Percentiles rank a stretch among this genome's conserved stretches.
Conservation (phyloP, 352 stramenopile species). For the Globisporangium iwayamae region DNA sequence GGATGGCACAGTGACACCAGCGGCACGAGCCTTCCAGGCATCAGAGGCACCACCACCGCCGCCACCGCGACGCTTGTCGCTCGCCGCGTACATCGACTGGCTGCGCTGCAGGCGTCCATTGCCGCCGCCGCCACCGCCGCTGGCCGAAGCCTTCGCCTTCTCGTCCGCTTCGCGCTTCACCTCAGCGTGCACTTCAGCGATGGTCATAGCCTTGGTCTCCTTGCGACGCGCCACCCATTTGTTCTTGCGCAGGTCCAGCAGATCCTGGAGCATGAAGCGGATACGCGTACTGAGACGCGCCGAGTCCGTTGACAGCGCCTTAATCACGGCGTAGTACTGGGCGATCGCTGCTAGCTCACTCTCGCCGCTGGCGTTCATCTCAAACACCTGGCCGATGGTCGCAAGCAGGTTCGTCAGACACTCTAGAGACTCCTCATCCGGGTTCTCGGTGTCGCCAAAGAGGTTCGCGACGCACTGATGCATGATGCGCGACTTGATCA, state of each 20-base stretch:
- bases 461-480: slow-evolving; percentile 85
- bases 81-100: slow-evolving; percentile 51
- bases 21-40: slow-evolving; percentile 59
- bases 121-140: slow-evolving; percentile 20
- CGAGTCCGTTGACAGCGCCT: slow-evolving; percentile 59
- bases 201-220: slow-evolving; percentile 83
- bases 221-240: slow-evolving; percentile 73
- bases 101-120: slow-evolving; percentile 52
- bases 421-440: slow-evolving; percentile 94
- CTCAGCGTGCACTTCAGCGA: slow-evolving; percentile 76
- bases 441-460: slow-evolving; percentile 72
- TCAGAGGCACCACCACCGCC: slow-evolving; percentile 43
- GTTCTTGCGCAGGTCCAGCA: slow-evolving; percentile 75
- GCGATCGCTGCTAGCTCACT: slow-evolving; percentile 55
- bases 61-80: slow-evolving; percentile 39
- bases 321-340: slow-evolving; percentile 68
- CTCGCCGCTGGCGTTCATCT: slow-evolving; percentile 49
- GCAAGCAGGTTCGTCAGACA: slow-evolving; percentile 94
- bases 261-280: slow-evolving; percentile 82
- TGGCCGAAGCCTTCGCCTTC: slow-evolving; percentile 51
- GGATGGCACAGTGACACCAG: slow-evolving; percentile 5
- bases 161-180: slow-evolving; percentile 64
- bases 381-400: slow-evolving; percentile 90
- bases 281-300: slow-evolving; percentile 72
- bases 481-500: slow-evolving; percentile 95